Conservation (phyloP, 2,329 filamentous ascomycete species). For the Aspergillus sp. region DNA sequence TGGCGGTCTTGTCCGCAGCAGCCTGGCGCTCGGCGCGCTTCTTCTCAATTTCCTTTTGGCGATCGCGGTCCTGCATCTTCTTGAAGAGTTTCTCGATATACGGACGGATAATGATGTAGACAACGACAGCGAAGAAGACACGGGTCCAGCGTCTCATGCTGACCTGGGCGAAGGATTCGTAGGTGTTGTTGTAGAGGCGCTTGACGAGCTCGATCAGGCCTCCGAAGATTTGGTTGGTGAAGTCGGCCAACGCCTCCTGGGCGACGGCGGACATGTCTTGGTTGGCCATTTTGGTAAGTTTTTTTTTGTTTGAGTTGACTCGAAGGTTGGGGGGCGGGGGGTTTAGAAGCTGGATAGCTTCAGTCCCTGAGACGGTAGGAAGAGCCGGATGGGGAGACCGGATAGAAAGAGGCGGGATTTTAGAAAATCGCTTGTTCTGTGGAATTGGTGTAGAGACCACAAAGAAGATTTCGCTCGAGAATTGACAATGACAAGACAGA, state of each 20-base stretch:
- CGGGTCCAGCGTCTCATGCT: conserved; percentile 54
- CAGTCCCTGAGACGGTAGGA: background rate
- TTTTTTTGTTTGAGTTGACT: conserved; percentile 3
- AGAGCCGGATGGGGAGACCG: too few species aligned
- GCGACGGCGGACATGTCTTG: conserved; percentile 18
- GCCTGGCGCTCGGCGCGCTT: conserved; percentile 49
- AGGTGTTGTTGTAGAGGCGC: conserved; percentile 37
- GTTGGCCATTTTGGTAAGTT: conserved; percentile 16
- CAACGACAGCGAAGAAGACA: conserved; percentile 65
- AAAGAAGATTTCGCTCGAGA: too few species aligned
- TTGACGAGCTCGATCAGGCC: conserved; percentile 17
- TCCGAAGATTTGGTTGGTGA: conserved; percentile 24
- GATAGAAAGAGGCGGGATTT: background rate
- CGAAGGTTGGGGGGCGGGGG: background rate
- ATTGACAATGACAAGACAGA: too few species aligned
- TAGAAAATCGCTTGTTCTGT: background rate
- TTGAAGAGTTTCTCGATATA: conserved; percentile 66
- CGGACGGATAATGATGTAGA: conserved; percentile 68
- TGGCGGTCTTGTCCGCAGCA: conserved; percentile 40
- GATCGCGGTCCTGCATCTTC: conserved; percentile 44
- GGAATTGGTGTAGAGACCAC: too few species aligned
- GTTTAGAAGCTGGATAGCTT: background rate
- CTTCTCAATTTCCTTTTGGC: conserved; percentile 46
- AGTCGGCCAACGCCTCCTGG: conserved; percentile 23
- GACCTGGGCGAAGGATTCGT: conserved; percentile 40